Conservation (phyloP, 768 basidiomycete genomes). For the Calocybe cyanea region DNA sequence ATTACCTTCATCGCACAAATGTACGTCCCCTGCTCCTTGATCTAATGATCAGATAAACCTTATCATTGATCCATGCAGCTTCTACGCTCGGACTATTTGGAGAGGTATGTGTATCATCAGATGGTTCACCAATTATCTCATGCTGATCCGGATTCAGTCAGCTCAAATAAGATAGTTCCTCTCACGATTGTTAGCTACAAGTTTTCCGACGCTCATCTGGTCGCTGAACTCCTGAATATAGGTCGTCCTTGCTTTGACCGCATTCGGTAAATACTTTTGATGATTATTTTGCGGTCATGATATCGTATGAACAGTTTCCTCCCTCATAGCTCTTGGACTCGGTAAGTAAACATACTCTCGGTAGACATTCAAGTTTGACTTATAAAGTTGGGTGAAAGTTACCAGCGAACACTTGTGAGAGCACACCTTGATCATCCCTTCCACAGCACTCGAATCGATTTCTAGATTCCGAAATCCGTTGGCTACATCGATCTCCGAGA, state of each 20-base stretch:
- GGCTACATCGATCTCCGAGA: conserved; percentile 6
- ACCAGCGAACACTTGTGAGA: conserved; percentile 8
- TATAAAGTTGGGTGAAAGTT: background rate
- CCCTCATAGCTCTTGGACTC: conserved; percentile 3
- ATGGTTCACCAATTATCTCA: background rate
- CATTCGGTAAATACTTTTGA: background rate
- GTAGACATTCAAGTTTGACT: background rate
- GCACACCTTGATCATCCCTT: background rate
- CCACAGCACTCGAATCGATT: background rate
- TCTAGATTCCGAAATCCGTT: conserved; percentile 6
- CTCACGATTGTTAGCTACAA: background rate
- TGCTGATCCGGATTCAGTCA: background rate
- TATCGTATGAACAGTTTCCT: background rate
- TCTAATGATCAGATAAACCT: background rate
- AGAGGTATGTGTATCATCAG: conserved; percentile 1
- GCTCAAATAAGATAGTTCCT: conserved; percentile 1
- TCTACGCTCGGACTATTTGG: conserved; percentile 9
- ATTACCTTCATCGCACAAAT: conserved; percentile 9
- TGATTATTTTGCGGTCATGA: background rate
- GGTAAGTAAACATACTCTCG: background rate
- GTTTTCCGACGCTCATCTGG: too few species aligned
- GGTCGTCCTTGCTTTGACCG: conserved; percentile 5
- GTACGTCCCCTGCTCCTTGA: background rate
- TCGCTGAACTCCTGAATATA: background rate
- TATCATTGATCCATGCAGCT: background rate